Percentiles rank a stretch among this genome's conserved stretches.
These are phyloP conservation scores for Dichomitus squalens DNA, from an alignment of 1,284 basidiomycete species.

Conservation along the genomic window DNA sequence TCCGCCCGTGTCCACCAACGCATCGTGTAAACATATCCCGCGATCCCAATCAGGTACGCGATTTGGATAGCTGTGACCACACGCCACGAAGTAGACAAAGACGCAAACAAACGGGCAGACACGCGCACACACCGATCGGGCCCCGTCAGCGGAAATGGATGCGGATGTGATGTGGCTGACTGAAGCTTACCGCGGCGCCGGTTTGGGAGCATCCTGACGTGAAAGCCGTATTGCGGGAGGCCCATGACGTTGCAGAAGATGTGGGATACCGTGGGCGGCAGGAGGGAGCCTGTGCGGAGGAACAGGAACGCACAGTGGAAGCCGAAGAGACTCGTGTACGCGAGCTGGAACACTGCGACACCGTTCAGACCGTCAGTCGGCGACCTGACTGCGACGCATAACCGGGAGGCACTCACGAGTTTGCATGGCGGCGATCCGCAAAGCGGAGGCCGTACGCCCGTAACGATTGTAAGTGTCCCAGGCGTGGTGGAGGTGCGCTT, in stretches of 20 bases:
- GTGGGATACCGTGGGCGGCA: slow-evolving; percentile 74
- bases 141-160: slow-evolving; percentile 5
- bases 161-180: not conserved
- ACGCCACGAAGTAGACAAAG: not conserved
- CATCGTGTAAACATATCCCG: slow-evolving; percentile 36
- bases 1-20: slow-evolving; percentile 31
- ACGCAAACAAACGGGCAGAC: not conserved
- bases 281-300: slow-evolving; percentile 72
- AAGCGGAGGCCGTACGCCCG: slow-evolving; percentile 64
- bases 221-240: slow-evolving; percentile 57
- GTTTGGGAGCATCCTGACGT: slow-evolving; percentile 34
- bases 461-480: slow-evolving; percentile 79
- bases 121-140: not conserved
- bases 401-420: slow-evolving; percentile 52
- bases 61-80: slow-evolving; percentile 30
- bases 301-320: slow-evolving; percentile 88
- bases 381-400: not conserved
- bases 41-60: slow-evolving; percentile 34
- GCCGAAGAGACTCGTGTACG: slow-evolving; percentile 92
- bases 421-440: slow-evolving; percentile 59
- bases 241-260: slow-evolving; percentile 96
- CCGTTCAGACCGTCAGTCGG: not conserved
- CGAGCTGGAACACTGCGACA: slow-evolving; percentile 76
- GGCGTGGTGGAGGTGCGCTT: slow-evolving; percentile 92
- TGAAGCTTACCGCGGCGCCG: slow-evolving; percentile 30